These are phyloP conservation scores for Vachellia pachyceras DNA, from an alignment of 306 rosid species.

Conservation along the genomic window DNA sequence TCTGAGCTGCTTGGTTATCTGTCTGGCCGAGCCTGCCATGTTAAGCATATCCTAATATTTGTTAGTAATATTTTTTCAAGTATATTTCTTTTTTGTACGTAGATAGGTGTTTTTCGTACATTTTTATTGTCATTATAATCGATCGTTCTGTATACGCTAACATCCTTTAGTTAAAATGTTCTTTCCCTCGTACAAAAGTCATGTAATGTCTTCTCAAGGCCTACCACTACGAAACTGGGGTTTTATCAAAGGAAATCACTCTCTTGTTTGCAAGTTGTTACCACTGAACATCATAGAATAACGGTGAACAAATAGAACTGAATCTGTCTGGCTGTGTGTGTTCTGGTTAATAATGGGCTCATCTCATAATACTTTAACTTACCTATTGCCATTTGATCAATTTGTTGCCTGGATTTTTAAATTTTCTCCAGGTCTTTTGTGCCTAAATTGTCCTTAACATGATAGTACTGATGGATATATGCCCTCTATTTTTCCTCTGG, in stretches of 20 bases:
- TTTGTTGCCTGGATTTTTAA: too few species aligned
- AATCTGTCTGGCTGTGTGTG: not conserved
- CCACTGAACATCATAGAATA: not conserved
- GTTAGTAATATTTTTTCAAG: too few species aligned
- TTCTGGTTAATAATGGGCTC: not conserved
- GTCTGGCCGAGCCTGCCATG: not conserved
- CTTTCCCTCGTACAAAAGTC: too few species aligned
- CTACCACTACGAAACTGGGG: not conserved
- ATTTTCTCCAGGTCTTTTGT: too few species aligned
- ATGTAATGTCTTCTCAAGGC: not conserved
- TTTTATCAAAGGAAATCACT: not conserved
- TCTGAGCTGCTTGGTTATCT: constrained; percentile 20
- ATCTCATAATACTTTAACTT: not conserved
- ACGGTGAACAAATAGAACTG: not conserved
- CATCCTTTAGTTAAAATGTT: not conserved
- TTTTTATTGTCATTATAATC: not conserved
- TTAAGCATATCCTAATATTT: constrained; percentile 8
- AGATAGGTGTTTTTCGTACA: not conserved
- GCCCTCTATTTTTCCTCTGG: too few species aligned
- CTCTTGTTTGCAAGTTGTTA: not conserved
- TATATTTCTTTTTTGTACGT: not conserved
- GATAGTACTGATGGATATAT: too few species aligned
- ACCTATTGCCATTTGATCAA: not conserved
- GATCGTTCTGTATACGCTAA: not conserved
- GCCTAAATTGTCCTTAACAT: too few species aligned